phyloP scores from a whole-genome alignment of 2,329 filamentous ascomycete species.

The Ophiocordyceps robertsii region DNA sequence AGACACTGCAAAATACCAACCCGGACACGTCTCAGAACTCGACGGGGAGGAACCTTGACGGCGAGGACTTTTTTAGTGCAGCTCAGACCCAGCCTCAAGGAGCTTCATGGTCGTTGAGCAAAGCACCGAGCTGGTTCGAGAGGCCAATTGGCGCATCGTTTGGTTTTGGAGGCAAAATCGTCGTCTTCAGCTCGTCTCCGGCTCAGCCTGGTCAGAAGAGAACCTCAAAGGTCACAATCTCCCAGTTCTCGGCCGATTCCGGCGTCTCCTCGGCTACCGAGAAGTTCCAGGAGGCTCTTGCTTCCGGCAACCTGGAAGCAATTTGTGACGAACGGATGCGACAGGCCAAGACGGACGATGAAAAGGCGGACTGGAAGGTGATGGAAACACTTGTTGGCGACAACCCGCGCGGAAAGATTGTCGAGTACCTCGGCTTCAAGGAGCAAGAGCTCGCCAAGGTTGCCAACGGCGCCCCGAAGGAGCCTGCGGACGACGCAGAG shows the following conservation, averaged over 20 bases:
- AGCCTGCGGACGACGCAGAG: constrained; percentile 12
- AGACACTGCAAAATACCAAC: constrained; percentile 90
- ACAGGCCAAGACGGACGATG: constrained; percentile 68
- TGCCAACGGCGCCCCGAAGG: constrained; percentile 31
- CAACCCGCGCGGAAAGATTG: constrained; percentile 73
- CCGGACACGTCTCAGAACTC: constrained; percentile 54
- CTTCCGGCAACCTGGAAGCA: constrained; percentile 59
- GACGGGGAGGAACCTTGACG: constrained; percentile 60
- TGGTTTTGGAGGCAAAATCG: constrained; percentile 87
- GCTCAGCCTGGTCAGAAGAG: constrained; percentile 48
- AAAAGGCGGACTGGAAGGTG: constrained; percentile 92
- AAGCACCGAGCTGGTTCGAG: constrained; percentile 84
- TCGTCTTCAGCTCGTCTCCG: constrained; percentile 53
- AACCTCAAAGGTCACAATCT: constrained; percentile 69
- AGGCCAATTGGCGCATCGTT: constrained; percentile 78
- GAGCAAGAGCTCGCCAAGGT: constrained; percentile 42
- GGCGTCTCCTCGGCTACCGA: constrained; percentile 73
- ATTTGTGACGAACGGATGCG: constrained; percentile 73
- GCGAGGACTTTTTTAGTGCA: constrained; percentile 92
- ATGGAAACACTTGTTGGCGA: constrained; percentile 78
- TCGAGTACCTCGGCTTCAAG: constrained; percentile 81
- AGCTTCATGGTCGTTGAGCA: constrained; percentile 73
- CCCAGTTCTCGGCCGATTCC: constrained; percentile 78
- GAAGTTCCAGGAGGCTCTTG: constrained; percentile 73
- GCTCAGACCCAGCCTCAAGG: constrained; percentile 85